Percentiles rank a stretch among this genome's conserved stretches.
These are phyloP conservation scores for Salvia splendens DNA, from an alignment of 257 asterid species.

Conservation along the genomic window DNA sequence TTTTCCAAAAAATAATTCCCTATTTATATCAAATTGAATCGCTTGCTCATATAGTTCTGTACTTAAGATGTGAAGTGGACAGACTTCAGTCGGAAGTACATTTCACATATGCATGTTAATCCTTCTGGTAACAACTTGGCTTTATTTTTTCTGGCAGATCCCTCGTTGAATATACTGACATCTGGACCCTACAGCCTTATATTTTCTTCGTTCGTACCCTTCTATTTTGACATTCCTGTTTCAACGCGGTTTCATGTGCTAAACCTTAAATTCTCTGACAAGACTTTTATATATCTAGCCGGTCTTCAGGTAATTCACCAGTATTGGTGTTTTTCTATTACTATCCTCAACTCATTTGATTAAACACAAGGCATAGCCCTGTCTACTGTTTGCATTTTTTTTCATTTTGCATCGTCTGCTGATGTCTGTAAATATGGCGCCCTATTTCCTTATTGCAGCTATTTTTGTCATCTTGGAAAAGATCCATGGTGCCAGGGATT, in stretches of 20 bases:
- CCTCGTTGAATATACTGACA: slow-evolving; percentile 64
- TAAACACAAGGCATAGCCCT: slow-evolving; percentile 9
- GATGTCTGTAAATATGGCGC: slow-evolving; percentile 19
- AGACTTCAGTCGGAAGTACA: slow-evolving; percentile 3
- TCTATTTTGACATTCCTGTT: slow-evolving; percentile 90
- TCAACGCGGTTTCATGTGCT: slow-evolving; percentile 82
- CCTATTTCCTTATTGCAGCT: slow-evolving; percentile 57
- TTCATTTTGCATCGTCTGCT: slow-evolving; percentile 17
- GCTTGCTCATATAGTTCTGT: not conserved
- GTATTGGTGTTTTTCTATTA: slow-evolving; percentile 5
- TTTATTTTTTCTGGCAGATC: slow-evolving; percentile 63
- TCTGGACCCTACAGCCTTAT: slow-evolving; percentile 95
- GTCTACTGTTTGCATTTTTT: not conserved
- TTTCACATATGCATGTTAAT: slow-evolving; percentile 6
- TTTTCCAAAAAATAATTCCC: not conserved
- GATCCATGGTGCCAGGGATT: slow-evolving; percentile 91
- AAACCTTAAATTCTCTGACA: slow-evolving; percentile 87
- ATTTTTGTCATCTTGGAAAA: slow-evolving; percentile 93
- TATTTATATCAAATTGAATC: slow-evolving; percentile 15
- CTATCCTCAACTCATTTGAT: slow-evolving; percentile 10
- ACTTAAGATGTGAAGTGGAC: slow-evolving; percentile 1
- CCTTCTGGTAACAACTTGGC: slow-evolving; percentile 31
- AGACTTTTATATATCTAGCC: slow-evolving; percentile 90
- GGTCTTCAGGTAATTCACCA: slow-evolving; percentile 82
- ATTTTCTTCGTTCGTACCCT: slow-evolving; percentile 89